Evolutionary conservation across 768 basidiomycete genomes (phyloP).

Genomic region (Ramaria rubella): DNA sequence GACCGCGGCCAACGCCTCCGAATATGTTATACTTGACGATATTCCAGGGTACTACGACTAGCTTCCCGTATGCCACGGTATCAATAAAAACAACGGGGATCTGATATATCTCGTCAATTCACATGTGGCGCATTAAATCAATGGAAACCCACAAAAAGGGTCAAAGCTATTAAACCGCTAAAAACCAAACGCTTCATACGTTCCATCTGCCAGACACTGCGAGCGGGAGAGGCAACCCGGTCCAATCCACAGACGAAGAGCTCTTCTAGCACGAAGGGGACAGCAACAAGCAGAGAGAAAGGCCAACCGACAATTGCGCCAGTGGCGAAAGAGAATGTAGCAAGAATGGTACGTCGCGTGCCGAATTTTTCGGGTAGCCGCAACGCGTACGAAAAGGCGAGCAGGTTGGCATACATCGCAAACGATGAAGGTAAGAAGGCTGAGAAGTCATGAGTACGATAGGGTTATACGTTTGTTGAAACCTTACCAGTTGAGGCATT

Average conservation of each 20-base stretch:
- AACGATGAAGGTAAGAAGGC: constrained; percentile 95
- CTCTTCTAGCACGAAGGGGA: constrained; percentile 90
- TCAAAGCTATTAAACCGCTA: constrained; percentile 46
- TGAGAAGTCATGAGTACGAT: constrained; percentile 26
- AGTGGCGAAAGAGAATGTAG: constrained; percentile 65
- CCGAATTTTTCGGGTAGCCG: constrained; percentile 50
- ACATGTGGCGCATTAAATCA: constrained; percentile 2
- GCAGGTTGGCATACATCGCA: constrained; percentile 80
- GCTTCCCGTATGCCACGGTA: constrained; percentile 77
- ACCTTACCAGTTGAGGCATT: constrained; percentile 72
- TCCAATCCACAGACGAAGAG: constrained; percentile 74
- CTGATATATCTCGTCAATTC: constrained; percentile 34
- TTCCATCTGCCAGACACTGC: constrained; percentile 47
- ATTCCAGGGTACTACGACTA: constrained; percentile 83
- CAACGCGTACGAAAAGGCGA: constrained; percentile 69
- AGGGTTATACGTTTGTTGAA: neutral
- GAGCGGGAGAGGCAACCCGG: constrained; percentile 40
- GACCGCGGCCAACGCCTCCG: constrained; percentile 68
- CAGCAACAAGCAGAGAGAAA: constrained; percentile 78
- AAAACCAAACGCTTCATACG: constrained; percentile 54
- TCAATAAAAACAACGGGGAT: constrained; percentile 80
- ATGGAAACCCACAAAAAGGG: constrained; percentile 52
- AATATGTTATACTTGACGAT: constrained; percentile 93
- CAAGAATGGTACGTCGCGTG: constrained; percentile 49
- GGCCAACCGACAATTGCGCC: constrained; percentile 96